A percentile compares a stretch with the other conserved stretches of the same genome.
These are phyloP conservation scores for Lophiostoma macrostomum DNA, from an alignment of 495 filamentous ascomycete species.

Conservation along the genomic window DNA sequence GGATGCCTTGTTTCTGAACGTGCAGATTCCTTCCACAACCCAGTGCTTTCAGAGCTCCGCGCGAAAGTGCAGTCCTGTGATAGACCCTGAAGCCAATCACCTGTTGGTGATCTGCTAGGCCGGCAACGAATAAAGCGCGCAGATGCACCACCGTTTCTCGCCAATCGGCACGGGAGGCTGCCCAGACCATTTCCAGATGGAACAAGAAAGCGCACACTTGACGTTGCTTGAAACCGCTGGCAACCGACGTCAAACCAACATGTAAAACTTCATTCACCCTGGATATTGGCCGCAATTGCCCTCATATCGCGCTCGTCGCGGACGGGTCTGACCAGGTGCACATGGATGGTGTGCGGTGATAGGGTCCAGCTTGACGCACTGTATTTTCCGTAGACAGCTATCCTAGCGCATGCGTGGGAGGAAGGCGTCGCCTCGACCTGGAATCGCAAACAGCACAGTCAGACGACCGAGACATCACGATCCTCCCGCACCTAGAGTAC, in stretches of 20 bases:
- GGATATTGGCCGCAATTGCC: conserved; percentile 22
- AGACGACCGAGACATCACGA: conserved; percentile 15
- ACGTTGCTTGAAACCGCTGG: conserved; percentile 9
- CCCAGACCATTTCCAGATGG: conserved; percentile 4
- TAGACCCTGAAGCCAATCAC: conserved; percentile 15
- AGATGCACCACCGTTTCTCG: conserved; percentile 34
- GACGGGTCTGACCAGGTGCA: conserved; percentile 3
- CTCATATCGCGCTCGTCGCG: conserved; percentile 1
- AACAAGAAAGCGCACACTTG: neutral
- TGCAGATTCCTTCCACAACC: conserved; percentile 11
- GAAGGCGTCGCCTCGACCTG: conserved; percentile 15
- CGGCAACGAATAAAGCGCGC: conserved; percentile 14
- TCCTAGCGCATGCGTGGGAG: conserved; percentile 12
- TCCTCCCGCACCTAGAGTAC: conserved; percentile 28
- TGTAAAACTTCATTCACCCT: conserved; percentile 17
- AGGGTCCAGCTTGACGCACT: conserved; percentile 18
- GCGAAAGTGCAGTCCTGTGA: neutral
- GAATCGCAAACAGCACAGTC: conserved; percentile 24
- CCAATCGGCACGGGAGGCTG: conserved; percentile 28
- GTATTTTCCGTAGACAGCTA: conserved; percentile 28
- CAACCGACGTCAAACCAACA: conserved; percentile 4
- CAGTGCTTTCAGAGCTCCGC: neutral
- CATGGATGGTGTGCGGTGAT: conserved; percentile 25
- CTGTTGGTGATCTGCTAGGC: conserved; percentile 26
- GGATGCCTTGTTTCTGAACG: neutral